These are phyloP conservation scores for Annulohypoxylon moriforme DNA, from an alignment of 495 filamentous ascomycete genomes.

Conservation along the genomic window DNA sequence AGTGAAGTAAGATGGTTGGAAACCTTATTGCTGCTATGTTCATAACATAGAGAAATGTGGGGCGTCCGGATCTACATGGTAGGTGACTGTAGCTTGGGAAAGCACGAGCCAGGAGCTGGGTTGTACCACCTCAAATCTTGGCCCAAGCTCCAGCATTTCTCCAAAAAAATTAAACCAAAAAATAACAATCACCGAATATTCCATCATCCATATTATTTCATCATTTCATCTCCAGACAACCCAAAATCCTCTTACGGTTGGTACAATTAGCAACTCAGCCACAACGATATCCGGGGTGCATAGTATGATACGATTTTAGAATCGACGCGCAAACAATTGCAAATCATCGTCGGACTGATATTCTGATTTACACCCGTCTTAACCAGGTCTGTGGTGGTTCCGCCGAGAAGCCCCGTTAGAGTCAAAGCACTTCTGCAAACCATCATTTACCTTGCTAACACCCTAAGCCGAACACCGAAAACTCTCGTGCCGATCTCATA, in stretches of 20 bases:
- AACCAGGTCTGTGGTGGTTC: conserved; percentile 12
- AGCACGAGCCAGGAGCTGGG: conserved; percentile 15
- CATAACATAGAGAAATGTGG: too few species aligned
- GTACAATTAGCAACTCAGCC: conserved; percentile 10
- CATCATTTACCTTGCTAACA: conserved; percentile 1
- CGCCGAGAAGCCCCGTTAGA: conserved; percentile 26
- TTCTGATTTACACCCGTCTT: conserved; percentile 12
- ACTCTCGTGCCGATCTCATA: conserved; percentile 25
- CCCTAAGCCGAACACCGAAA: conserved; percentile 28
- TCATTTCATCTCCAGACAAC: conserved; percentile 13
- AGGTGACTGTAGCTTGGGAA: conserved; percentile 15
- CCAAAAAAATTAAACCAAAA: neutral
- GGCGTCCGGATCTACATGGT: too few species aligned
- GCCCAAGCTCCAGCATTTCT: conserved; percentile 11
- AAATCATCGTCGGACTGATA: conserved; percentile 12
- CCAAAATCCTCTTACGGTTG: conserved; percentile 17
- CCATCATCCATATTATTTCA: neutral
- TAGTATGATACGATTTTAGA: conserved; percentile 4
- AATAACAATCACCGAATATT: conserved; percentile 17
- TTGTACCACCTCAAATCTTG: neutral
- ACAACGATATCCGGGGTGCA: neutral
- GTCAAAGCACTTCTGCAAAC: conserved; percentile 22
- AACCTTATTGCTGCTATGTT: too few species aligned
- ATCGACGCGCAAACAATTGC: conserved; percentile 1
- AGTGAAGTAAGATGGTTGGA: too few species aligned